phyloP scores from a whole-genome alignment of 257 asterid species.

The Paulownia fortunei region DNA sequence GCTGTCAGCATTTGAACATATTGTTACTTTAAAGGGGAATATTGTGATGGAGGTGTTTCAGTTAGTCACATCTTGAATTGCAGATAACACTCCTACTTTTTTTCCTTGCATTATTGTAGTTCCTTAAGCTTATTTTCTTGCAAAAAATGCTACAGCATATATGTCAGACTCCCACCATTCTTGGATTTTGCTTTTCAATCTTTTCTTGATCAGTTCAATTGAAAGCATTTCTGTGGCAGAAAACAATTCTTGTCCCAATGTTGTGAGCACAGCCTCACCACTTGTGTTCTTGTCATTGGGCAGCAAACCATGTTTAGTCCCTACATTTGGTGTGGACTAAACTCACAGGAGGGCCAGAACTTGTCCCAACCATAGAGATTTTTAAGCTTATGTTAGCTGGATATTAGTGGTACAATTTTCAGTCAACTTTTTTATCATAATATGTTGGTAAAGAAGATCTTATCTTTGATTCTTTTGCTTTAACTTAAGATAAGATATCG shows the following conservation, averaged over 20 bases:
- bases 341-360: slow-evolving; percentile 40
- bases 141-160: background rate
- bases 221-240: slow-evolving; percentile 20
- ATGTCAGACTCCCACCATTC: slow-evolving; percentile 18
- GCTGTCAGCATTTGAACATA: slow-evolving; percentile 28
- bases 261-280: slow-evolving; percentile 34
- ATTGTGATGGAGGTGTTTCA: slow-evolving; percentile 53
- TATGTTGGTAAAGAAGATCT: slow-evolving; percentile 44
- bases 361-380: slow-evolving; percentile 29
- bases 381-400: slow-evolving; percentile 40
- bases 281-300: slow-evolving; percentile 36
- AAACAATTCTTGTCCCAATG: slow-evolving; percentile 42
- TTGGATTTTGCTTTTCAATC: slow-evolving; percentile 21
- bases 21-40: slow-evolving; percentile 37
- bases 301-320: slow-evolving; percentile 39
- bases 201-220: slow-evolving; percentile 28
- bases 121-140: background rate
- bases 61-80: slow-evolving; percentile 48
- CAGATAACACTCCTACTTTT: slow-evolving; percentile 26
- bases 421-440: slow-evolving; percentile 42
- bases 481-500: slow-evolving; percentile 44
- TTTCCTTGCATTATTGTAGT: slow-evolving; percentile 29
- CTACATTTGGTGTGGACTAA: slow-evolving; percentile 28
- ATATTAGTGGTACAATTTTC: slow-evolving; percentile 17
- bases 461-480: slow-evolving; percentile 43